Evolutionary conservation across 2,329 filamentous ascomycete species (phyloP).

Genomic region (Leptographium lundbergii): DNA sequence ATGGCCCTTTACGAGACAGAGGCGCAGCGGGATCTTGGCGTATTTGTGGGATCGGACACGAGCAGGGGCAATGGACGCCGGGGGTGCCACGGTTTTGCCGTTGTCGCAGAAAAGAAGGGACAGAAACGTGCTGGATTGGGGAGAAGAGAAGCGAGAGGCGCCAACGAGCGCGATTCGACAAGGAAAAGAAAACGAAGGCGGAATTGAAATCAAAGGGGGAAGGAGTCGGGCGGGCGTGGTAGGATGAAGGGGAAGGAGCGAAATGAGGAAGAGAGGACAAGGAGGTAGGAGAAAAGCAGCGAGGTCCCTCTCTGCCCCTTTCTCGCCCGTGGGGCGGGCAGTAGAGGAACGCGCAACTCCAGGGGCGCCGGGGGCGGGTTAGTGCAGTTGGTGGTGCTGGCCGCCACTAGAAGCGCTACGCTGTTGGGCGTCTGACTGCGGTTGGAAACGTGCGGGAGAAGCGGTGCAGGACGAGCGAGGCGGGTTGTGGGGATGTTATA

Average conservation of each 20-base stretch:
- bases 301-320: background rate
- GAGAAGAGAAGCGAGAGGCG: background rate
- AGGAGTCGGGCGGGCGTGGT: background rate
- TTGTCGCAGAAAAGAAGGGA: background rate
- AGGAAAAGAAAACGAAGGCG: constrained; percentile 1
- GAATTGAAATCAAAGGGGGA: background rate
- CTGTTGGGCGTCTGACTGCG: background rate
- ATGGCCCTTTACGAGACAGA: background rate
- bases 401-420: background rate
- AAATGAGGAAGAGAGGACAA: background rate
- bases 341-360: background rate
- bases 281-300: background rate
- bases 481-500: background rate
- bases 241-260: background rate
- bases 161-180: background rate
- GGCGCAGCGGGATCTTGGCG: background rate
- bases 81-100: background rate
- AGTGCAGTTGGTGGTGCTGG: background rate
- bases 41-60: background rate
- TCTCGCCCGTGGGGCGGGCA: constrained; percentile 4
- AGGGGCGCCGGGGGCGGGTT: background rate
- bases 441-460: background rate
- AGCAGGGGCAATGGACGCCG: background rate
- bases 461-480: background rate
- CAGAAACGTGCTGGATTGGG: no score